Base-by-base conservation (phyloP, 129 eudicot species). In the Scalesia atractyloides region DNA sequence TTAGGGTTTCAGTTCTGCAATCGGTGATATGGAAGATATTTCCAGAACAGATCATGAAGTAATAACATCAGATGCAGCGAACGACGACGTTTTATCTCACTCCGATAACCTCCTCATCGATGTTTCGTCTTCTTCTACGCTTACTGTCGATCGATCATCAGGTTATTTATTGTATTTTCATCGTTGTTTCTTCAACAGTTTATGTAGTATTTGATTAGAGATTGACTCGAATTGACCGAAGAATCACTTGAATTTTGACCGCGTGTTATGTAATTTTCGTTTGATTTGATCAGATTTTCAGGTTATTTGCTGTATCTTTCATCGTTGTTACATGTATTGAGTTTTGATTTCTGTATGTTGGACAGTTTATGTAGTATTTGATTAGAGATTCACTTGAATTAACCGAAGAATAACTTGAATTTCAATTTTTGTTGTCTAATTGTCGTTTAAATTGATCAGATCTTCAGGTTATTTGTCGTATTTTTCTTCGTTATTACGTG, bases 1-100 rank as follows among this genome's bases (percentile, higher is more conserved):
- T 50, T 58, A 76, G 81, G 76, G 75, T 48, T 77, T 58, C 44
- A 1, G 15, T 64, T 49, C 30, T 12, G 8, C 69, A 61, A 69
- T 37, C 46, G 30, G 41, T 52, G 73, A 52, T 9, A 33, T 69
- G 62, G 62, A 69, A 30, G 34, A 66, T 17, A 64, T 7, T 36
- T 19, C 49, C 11, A 49, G 26, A 17, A 64, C 11, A 36, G 69
- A 67, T 47, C 19, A 30, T 34, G 63, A 69, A 69, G 44, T 53
- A n/a, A 51, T n/a, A 10, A 51, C 24, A 51, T 34, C 62, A 2
- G n/a, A 7, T 69, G 61, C 18, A 15, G 15, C 15, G n/a, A 69
- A 33, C 34, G 16, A 51, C 17, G 62, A 9, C 4, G 63, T 5
- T 51, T 36, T 50, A 33, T 16, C 49, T 69, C 62, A 16, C 37